These are phyloP conservation scores for Wallacemonas sp. DNA, from an alignment of 208 protist genomes.

Conservation along the genomic window DNA sequence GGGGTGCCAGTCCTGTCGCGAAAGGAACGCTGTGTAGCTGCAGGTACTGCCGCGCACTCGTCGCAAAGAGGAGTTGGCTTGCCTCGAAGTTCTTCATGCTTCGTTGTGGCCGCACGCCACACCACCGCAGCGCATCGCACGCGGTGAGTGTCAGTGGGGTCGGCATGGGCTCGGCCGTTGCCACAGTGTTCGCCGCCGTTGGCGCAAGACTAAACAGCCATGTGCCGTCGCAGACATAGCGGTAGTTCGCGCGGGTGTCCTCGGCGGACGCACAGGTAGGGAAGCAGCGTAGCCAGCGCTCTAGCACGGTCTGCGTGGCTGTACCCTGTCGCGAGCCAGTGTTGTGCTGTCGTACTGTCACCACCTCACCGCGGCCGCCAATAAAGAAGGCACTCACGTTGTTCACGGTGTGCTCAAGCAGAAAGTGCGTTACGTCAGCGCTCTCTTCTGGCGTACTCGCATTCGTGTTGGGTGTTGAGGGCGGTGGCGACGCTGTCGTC, in stretches of 20 bases:
- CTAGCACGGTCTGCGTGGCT: conserved; percentile 13
- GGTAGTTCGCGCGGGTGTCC: conserved; percentile 13
- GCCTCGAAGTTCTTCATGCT: conserved; percentile 12
- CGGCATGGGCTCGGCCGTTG: no score
- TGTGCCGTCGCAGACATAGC: conserved; percentile 31
- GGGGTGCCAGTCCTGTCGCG: background rate
- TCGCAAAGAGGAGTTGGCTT: conserved; percentile 4
- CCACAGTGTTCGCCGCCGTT: no score
- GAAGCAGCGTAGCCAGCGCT: conserved; percentile 69
- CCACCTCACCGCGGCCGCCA: conserved; percentile 45
- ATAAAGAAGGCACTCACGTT: conserved; percentile 58
- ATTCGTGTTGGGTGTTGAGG: background rate
- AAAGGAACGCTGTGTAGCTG: conserved; percentile 2
- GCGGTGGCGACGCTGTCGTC: background rate
- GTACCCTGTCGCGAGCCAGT: background rate
- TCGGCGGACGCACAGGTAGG: conserved; percentile 7
- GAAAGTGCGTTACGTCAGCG: no score
- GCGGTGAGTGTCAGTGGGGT: background rate
- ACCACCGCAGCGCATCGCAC: conserved; percentile 18
- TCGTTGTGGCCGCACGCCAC: conserved; percentile 4
- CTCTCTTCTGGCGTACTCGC: background rate
- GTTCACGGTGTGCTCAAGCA: conserved; percentile 46
- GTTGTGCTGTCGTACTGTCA: conserved; percentile 31
- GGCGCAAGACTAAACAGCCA: conserved; percentile 27
- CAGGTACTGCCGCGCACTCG: conserved; percentile 1